Conservation (phyloP, 2,329 filamentous ascomycete genomes). For the Penicillium hordei region DNA sequence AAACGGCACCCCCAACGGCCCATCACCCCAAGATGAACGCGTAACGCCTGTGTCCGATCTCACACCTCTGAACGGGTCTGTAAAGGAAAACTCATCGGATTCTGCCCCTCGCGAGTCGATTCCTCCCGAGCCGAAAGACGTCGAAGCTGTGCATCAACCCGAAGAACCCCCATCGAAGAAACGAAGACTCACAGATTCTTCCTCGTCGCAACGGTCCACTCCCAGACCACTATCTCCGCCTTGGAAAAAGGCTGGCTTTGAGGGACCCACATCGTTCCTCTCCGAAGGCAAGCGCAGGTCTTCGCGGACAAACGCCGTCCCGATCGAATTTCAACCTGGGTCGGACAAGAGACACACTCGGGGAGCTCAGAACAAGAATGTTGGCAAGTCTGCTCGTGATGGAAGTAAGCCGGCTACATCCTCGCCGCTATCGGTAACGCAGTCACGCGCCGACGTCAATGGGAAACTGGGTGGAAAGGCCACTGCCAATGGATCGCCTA, state of each 20-base stretch:
- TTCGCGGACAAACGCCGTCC: conserved; percentile 53
- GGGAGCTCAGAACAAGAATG: conserved; percentile 37
- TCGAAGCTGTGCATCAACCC: conserved; percentile 30
- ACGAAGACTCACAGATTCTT: conserved; percentile 43
- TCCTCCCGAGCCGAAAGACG: conserved; percentile 31
- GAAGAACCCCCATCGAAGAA: conserved; percentile 48
- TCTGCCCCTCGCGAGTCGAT: conserved; percentile 26
- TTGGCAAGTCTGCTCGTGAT: conserved; percentile 31
- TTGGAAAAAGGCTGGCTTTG: conserved; percentile 83
- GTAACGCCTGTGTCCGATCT: conserved; percentile 35
- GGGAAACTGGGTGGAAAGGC: conserved; percentile 33
- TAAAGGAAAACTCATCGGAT: conserved; percentile 24
- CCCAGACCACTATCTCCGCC: conserved; percentile 69
- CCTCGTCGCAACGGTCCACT: conserved; percentile 37
- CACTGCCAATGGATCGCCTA: conserved; percentile 34
- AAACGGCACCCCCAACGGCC: conserved; percentile 46
- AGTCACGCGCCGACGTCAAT: conserved; percentile 31
- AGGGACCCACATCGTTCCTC: conserved; percentile 83
- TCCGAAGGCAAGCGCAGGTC: conserved; percentile 62
- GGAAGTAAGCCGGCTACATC: conserved; percentile 28
- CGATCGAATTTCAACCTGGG: conserved; percentile 49
- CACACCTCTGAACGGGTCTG: conserved; percentile 21
- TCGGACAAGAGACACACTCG: conserved; percentile 51
- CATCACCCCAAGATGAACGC: conserved; percentile 41
- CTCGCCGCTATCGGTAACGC: conserved; percentile 34